These are phyloP conservation scores for Fusarium stilboides DNA, from an alignment of 2,329 filamentous ascomycete genomes.

Conservation along the genomic window DNA sequence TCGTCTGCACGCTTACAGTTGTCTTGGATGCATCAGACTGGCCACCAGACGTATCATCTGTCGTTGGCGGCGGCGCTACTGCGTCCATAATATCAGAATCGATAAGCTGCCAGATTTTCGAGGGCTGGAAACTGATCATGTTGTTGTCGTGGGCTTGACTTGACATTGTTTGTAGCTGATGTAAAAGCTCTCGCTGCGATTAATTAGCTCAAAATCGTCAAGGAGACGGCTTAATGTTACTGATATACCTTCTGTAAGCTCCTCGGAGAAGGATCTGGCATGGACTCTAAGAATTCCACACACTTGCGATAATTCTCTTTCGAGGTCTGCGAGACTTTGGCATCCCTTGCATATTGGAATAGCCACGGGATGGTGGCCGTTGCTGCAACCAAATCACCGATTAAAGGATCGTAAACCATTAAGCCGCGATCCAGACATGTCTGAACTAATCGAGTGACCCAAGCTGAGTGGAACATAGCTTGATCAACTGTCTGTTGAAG, in stretches of 20 bases:
- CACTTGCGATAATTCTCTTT: constrained; percentile 42
- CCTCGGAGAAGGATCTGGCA: constrained; percentile 34
- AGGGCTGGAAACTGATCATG: constrained; percentile 40
- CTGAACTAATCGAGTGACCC: constrained; percentile 41
- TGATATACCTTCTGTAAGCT: constrained; percentile 29
- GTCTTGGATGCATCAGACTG: constrained; percentile 30
- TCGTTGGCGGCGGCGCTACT: constrained; percentile 18
- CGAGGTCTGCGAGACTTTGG: constrained; percentile 27
- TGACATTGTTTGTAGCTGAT: constrained; percentile 39
- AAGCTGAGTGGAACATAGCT: constrained; percentile 45
- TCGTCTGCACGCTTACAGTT: constrained; percentile 35
- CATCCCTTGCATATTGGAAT: constrained; percentile 45
- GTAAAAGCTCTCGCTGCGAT: constrained; percentile 18
- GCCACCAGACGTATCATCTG: constrained; percentile 5
- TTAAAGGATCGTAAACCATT: constrained; percentile 38
- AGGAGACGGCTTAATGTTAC: accelerated
- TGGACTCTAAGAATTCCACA: constrained; percentile 29
- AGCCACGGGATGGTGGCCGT: constrained; percentile 45
- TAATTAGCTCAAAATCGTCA: not conserved
- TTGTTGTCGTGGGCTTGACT: constrained; percentile 38
- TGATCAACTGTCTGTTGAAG: constrained; percentile 45
- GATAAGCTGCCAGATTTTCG: constrained; percentile 41
- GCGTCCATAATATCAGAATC: constrained; percentile 38
- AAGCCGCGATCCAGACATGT: constrained; percentile 43
- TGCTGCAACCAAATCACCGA: constrained; percentile 43